Conservation (phyloP, 2,329 filamentous ascomycete genomes). For the Apiospora aurea region DNA sequence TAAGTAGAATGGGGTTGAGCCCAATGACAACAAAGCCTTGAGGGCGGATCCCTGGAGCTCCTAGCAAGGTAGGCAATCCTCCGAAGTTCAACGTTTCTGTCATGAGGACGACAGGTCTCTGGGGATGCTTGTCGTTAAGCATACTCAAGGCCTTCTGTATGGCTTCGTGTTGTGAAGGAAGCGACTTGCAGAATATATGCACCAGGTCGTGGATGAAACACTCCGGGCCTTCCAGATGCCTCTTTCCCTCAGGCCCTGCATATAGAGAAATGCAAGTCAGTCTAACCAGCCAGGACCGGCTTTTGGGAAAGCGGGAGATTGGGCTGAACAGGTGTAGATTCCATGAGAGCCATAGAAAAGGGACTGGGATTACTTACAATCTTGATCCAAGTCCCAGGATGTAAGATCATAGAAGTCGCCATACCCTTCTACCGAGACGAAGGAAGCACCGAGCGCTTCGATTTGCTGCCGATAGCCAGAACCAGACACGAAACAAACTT, state of each 20-base stretch:
- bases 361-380: constrained; percentile 2
- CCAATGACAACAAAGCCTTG: constrained; percentile 18
- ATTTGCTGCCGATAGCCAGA: neutral
- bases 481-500: constrained; percentile 11
- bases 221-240: constrained; percentile 24
- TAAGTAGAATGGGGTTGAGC: constrained; percentile 8
- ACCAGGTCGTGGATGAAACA: constrained; percentile 28
- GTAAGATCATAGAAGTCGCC: constrained; percentile 27
- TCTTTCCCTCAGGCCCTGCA: constrained; percentile 22
- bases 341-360: neutral
- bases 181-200: constrained; percentile 27
- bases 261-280: neutral
- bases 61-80: constrained; percentile 12
- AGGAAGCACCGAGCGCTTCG: constrained; percentile 18
- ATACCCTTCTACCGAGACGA: constrained; percentile 24
- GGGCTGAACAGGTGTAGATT: neutral
- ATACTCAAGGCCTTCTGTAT: constrained; percentile 24
- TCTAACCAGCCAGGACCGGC: neutral
- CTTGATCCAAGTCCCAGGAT: constrained; percentile 26
- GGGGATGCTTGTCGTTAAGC: constrained; percentile 22
- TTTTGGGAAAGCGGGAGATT: neutral
- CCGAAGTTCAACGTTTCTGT: constrained; percentile 26
- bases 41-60: constrained; percentile 24
- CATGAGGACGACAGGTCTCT: constrained; percentile 25
- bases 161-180: constrained; percentile 28